Base-by-base conservation (phyloP, 768 basidiomycete species). In the Psilocybe azurescens region DNA sequence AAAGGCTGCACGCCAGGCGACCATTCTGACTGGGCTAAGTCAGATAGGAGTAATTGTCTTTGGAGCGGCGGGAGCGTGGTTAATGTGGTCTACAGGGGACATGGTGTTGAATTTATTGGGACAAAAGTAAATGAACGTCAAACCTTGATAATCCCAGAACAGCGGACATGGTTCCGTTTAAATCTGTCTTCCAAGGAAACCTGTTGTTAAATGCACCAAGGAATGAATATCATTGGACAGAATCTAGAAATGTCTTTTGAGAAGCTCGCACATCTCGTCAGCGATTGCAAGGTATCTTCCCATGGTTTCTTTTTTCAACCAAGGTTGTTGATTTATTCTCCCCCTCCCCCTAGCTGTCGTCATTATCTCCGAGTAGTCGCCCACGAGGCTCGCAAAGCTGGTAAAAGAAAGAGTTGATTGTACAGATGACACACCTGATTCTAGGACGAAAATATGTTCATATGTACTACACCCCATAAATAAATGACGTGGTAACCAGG, bases 1-100 rank as follows among this genome's bases (percentile, higher is more conserved):
- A 71, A 89, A 87, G 74, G 90, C 90, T 59, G 80, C 75, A 62
- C 78, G 81, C 72, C 97, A 99, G 77, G 78, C 83, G n/a, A 74
- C 72, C 32, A 81, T 93, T 56, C 77, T 98, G 63, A 73, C 78
- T 55, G 71, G 74, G 53, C 70, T 81, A 13, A 84, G 81, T 24
- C 83, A 84, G 80, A 70, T 79, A 67, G 84, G 83, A 57, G 75
- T 81, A 62, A 74, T 73, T 50, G 66, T 78, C 58, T 64, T 84
- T 65, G 80, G 81, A 48, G 76, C 75, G 67, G 75, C 74, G 61
- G 82, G 78, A 53, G 67, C 83, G 65, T 83, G 80, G 69, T 67
- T 79, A 70, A 69, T 75, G 59, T 77, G 75, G 70, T 67, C 78
- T 66, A 71, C 74, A 69, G 74, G 74, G 70, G 70, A 69, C 71